A percentile compares a stretch with the other conserved stretches of the same genome.
phyloP scores from a whole-genome alignment of 352 stramenopile genomes.

The Globisporangium spinosum region DNA sequence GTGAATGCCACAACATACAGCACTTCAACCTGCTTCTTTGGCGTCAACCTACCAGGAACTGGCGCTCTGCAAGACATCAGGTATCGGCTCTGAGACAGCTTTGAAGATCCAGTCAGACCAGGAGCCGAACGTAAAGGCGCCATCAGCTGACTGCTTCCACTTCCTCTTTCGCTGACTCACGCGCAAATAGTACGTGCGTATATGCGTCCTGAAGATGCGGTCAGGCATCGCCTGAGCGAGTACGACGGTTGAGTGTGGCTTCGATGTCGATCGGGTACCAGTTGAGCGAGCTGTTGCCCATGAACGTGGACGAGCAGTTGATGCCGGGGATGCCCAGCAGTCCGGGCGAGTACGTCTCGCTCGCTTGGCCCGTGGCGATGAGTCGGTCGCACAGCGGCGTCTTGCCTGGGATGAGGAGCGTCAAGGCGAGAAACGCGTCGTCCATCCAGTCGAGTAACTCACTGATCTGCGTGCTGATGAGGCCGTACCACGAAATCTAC shows the following conservation, averaged over 20 bases:
- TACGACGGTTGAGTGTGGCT: constrained; percentile 8
- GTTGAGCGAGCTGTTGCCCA: constrained; percentile 13
- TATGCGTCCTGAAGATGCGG: not conserved
- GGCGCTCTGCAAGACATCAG: no score
- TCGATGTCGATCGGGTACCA: constrained; percentile 15
- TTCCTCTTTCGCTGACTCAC: not conserved
- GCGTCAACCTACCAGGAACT: not conserved
- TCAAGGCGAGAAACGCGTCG: constrained; percentile 1
- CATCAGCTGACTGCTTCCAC: not conserved
- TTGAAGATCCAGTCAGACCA: not conserved
- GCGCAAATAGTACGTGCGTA: not conserved
- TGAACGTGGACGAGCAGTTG: constrained; percentile 4
- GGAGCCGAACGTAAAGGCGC: not conserved
- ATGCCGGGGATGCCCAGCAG: constrained; percentile 2
- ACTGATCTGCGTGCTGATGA: constrained; percentile 7
- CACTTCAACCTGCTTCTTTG: not conserved
- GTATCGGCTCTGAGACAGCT: not conserved
- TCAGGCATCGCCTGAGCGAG: not conserved
- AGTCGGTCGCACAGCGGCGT: constrained; percentile 11
- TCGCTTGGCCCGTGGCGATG: constrained; percentile 5
- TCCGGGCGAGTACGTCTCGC: not conserved
- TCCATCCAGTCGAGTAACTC: constrained; percentile 10
- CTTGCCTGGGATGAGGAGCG: constrained; percentile 3
- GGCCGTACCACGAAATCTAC: constrained; percentile 1
- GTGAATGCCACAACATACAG: not conserved